Base-by-base conservation (phyloP, 495 filamentous ascomycete species). In the Poronia punctata region DNA sequence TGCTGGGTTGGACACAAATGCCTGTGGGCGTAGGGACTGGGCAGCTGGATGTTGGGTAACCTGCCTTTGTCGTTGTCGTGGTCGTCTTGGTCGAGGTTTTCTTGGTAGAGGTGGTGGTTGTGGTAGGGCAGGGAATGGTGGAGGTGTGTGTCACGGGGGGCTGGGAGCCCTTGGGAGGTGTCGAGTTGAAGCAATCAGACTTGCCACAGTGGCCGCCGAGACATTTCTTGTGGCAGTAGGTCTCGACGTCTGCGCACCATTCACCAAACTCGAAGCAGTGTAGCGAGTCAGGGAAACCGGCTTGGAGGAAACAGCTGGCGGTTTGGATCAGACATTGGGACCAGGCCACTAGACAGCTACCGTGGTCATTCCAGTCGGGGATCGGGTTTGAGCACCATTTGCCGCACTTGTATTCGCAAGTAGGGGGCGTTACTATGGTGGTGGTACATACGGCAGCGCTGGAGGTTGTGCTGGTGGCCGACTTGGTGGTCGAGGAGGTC, bases 341-440 rank as follows among this genome's bases (percentile, higher is more conserved):
- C 24, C 54, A 56, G 17, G 63, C 57, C 1, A 24, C 29, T 31
- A 57, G 52, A 54, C 70, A 74, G 21, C 45, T 35, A 4, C 50
- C 24, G 16, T 48, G 24, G 44, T 67, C 65, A n/a, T 47, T 40
- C 59, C 60, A 74, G 45, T 58, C 42, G 21, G 70, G 69, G 8
- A 74, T 37, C 4, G 67, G 64, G n/a, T 53, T 51, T 8, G 66
- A 66, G 56, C 70, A 74, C 70, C 70, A 74, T 20, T 59, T 64
- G 32, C 70, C 70, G 48, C 67, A 66, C 38, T 61, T 58, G 52
- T 70, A 72, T 35, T 74, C 70, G 51, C 70, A 74, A 16, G 56
- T 59, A 18, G 68, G 45, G 1, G 64, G 61, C 27, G 62, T 53
- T 14, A 62, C 61, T 18, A 54, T 52, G 28, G 68, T 67, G 21